These are phyloP conservation scores for Acer campestre DNA, from an alignment of 345 rosid genomes.

Conservation along the genomic window DNA sequence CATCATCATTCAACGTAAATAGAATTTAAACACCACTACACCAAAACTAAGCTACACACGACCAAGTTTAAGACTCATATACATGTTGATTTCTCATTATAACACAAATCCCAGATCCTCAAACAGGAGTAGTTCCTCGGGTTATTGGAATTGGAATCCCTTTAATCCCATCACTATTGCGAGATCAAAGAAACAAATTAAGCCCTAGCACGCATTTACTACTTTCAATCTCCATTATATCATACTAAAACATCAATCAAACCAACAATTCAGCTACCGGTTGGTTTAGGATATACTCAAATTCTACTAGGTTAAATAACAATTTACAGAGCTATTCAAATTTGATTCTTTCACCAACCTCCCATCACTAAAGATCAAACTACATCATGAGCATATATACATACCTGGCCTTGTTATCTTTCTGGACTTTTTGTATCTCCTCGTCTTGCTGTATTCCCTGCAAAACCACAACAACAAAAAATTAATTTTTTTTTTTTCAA, in stretches of 20 bases:
- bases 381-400: not conserved
- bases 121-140: not conserved
- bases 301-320: not conserved
- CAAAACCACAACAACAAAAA: not conserved
- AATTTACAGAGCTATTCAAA: not conserved
- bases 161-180: not conserved
- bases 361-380: not conserved
- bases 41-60: not conserved
- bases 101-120: not conserved
- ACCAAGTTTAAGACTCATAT: not conserved
- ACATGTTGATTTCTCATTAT: not conserved
- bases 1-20: not conserved
- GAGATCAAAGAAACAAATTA: not conserved
- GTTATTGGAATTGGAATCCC: not conserved
- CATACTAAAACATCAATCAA: not conserved
- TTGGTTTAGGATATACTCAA: not conserved
- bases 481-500: not conserved
- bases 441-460: conserved; percentile 69
- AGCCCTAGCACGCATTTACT: no score
- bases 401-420: conserved; percentile 67
- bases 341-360: not conserved
- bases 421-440: conserved; percentile 56
- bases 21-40: not conserved
- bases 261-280: not conserved
- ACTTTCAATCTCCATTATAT: not conserved